These are phyloP conservation scores for Apium graveolens DNA, from an alignment of 129 eudicot species.

Conservation along the genomic window DNA sequence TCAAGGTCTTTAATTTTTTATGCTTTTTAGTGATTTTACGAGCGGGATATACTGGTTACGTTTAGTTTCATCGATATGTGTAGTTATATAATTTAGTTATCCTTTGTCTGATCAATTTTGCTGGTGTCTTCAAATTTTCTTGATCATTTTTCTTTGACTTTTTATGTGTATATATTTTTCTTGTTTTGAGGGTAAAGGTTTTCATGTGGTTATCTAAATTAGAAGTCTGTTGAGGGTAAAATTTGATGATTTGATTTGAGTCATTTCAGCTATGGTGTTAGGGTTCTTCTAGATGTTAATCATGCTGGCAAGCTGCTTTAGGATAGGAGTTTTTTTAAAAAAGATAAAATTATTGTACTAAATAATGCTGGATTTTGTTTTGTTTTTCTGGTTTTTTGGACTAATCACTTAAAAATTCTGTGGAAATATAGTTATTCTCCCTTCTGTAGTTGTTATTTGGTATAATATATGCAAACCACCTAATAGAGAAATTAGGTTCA, in stretches of 20 bases:
- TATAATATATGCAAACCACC: background rate
- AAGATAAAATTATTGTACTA: background rate
- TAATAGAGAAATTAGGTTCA: background rate
- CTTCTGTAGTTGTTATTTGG: background rate
- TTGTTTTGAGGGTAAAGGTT: no score
- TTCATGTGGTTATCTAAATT: background rate
- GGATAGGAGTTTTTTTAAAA: background rate
- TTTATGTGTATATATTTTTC: no score
- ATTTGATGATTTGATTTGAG: background rate
- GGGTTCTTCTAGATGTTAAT: background rate
- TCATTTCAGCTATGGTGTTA: no score
- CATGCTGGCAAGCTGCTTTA: background rate
- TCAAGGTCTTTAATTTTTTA: slow-evolving; percentile 24
- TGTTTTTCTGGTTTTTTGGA: background rate
- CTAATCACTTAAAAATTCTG: background rate
- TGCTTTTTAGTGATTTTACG: background rate
- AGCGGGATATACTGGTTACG: background rate
- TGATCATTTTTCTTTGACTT: background rate
- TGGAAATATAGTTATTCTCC: background rate
- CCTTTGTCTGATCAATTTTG: background rate
- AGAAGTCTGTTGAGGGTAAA: no score
- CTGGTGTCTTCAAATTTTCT: background rate
- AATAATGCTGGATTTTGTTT: background rate
- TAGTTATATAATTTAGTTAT: background rate
- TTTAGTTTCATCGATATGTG: background rate